Conservation (phyloP, 2,329 filamentous ascomycete genomes). For the Aureobasidium sp. region DNA sequence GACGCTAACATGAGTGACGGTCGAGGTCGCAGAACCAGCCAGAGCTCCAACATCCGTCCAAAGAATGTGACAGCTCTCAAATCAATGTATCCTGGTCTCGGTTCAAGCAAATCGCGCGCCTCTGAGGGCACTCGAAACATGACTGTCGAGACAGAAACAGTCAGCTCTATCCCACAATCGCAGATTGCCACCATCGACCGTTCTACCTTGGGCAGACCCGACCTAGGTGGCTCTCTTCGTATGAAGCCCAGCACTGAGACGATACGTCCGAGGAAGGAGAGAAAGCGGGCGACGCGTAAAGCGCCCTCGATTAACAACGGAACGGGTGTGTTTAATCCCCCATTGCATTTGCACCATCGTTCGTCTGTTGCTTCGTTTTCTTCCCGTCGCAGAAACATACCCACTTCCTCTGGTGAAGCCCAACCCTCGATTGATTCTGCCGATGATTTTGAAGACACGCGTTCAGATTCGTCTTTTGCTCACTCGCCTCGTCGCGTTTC, state of each 20-base stretch:
- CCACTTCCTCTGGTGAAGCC: neutral
- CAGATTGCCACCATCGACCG: conserved; percentile 59
- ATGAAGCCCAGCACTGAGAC: conserved; percentile 91
- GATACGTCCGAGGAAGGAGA: conserved; percentile 88
- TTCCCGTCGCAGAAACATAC: conserved; percentile 10
- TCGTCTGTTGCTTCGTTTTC: conserved; percentile 19
- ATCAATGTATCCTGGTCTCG: conserved; percentile 62
- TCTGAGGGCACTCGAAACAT: conserved; percentile 79
- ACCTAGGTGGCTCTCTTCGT: conserved; percentile 65
- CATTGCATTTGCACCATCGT: conserved; percentile 23
- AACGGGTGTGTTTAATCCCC: conserved; percentile 56
- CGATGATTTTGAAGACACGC: conserved; percentile 5
- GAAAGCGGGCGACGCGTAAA: conserved; percentile 73
- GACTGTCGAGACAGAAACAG: conserved; percentile 96
- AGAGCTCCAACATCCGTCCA: conserved; percentile 16
- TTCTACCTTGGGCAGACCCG: conserved; percentile 52
- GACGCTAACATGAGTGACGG: conserved; percentile 50
- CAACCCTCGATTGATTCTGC: conserved; percentile 1
- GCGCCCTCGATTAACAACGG: conserved; percentile 62
- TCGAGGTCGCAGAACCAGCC: conserved; percentile 14
- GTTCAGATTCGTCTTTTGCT: conserved; percentile 10
- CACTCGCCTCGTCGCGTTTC: conserved; percentile 4
- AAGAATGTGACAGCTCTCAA: conserved; percentile 47
- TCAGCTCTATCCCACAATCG: conserved; percentile 81
- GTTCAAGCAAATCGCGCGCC: conserved; percentile 57